Conservation (phyloP, 305 asterid genomes). For the Fraxinus platypoda region DNA sequence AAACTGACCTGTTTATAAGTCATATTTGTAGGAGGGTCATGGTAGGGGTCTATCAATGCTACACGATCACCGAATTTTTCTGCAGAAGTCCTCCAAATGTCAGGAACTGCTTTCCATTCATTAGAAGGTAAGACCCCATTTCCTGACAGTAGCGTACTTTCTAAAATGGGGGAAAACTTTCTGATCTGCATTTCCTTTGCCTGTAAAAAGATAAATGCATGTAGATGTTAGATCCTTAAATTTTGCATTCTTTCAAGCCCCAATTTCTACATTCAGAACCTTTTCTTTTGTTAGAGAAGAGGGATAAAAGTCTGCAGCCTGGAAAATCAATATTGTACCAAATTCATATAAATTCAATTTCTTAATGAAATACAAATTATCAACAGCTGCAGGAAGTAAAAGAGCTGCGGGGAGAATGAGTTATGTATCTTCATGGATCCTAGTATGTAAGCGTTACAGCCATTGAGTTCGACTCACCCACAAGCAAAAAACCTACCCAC, state of each 20-base stretch:
- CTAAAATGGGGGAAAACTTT: constrained; percentile 73
- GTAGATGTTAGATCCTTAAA: background rate
- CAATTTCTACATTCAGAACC: too few relatives aligned
- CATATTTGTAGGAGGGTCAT: constrained; percentile 79
- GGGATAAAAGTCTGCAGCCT: background rate
- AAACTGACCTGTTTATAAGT: constrained; percentile 72
- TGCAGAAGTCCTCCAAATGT: constrained; percentile 88
- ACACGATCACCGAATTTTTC: constrained; percentile 75
- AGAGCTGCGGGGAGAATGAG: background rate
- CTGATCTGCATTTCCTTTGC: constrained; percentile 51
- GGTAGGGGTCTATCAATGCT: constrained; percentile 83
- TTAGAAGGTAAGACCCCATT: constrained; percentile 44
- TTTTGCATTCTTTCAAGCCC: background rate
- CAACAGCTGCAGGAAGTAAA: background rate
- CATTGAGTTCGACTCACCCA: background rate
- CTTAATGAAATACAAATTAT: background rate
- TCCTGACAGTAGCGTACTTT: constrained; percentile 47
- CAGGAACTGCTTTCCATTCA: constrained; percentile 85
- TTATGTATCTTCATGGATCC: background rate
- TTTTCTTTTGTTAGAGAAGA: background rate
- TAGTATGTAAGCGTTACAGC: background rate
- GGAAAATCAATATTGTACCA: background rate
- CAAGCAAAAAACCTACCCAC: background rate
- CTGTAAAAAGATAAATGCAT: constrained; percentile 31
- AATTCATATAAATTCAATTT: background rate